Evolutionary conservation across 257 asterid genomes (phyloP).

Genomic region (Solanum arcanum): DNA sequence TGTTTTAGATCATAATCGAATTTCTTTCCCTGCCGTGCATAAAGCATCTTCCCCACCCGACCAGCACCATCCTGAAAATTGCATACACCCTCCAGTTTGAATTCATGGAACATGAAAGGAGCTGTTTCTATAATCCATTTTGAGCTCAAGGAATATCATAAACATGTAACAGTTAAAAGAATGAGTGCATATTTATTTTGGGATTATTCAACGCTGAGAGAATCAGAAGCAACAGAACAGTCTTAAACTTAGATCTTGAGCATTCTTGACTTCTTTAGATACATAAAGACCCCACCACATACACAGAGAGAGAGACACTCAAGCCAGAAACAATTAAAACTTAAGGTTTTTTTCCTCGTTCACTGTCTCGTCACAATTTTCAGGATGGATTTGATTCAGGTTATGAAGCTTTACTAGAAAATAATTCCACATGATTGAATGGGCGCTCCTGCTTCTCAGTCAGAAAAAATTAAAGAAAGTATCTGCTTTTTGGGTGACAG

Average conservation of each 20-base stretch:
- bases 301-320: neutral
- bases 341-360: neutral
- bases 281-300: neutral
- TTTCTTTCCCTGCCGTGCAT: conserved; percentile 92
- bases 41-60: conserved; percentile 94
- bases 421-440: neutral
- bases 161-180: neutral
- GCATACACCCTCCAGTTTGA: neutral
- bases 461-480: neutral
- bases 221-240: neutral
- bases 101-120: neutral
- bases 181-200: neutral
- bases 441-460: neutral
- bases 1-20: conserved; percentile 95
- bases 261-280: neutral
- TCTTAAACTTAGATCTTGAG: neutral
- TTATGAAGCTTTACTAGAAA: neutral
- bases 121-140: neutral
- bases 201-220: neutral
- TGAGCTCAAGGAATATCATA: neutral
- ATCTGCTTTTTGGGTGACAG: neutral
- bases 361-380: neutral
- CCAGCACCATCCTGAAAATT: conserved; percentile 91
- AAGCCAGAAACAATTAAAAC: neutral
- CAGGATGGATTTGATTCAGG: neutral